Conservation (phyloP, 352 stramenopile genomes). For the Phytophthora constricta region DNA sequence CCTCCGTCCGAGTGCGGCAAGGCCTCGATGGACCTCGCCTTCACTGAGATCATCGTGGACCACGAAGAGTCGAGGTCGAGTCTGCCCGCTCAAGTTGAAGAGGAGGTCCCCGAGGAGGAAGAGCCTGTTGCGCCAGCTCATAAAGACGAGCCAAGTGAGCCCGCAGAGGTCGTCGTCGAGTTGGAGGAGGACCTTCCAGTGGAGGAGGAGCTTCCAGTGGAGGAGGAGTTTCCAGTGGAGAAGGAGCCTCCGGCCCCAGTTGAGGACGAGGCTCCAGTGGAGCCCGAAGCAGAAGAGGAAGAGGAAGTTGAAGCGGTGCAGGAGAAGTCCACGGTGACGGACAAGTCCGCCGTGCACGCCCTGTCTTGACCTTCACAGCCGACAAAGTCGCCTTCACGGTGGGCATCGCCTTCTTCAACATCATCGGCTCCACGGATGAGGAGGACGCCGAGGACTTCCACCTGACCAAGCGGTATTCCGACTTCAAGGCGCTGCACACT, state of each 20-base stretch:
- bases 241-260: background rate
- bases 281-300: constrained; percentile 24
- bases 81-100: constrained; percentile 17
- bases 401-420: constrained; percentile 59
- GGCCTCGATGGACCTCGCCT: constrained; percentile 35
- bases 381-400: constrained; percentile 50
- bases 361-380: constrained; percentile 36
- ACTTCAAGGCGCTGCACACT: constrained; percentile 74
- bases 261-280: constrained; percentile 13
- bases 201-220: constrained; percentile 12
- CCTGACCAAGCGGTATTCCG: constrained; percentile 76
- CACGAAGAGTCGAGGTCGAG: constrained; percentile 30
- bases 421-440: constrained; percentile 42
- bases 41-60: constrained; percentile 40
- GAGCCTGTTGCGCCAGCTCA: constrained; percentile 6
- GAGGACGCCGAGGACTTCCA: constrained; percentile 45
- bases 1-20: constrained; percentile 36
- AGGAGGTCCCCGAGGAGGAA: constrained; percentile 13
- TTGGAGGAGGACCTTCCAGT: constrained; percentile 10
- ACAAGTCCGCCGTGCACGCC: constrained; percentile 6
- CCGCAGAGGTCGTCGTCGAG: constrained; percentile 3
- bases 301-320: constrained; percentile 17
- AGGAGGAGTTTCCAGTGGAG: constrained; percentile 20
- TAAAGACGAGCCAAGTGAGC: constrained; percentile 17
- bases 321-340: constrained; percentile 5